phyloP scores from a whole-genome alignment of 202 grass and related monocot species.

The Saccharum hybrid region DNA sequence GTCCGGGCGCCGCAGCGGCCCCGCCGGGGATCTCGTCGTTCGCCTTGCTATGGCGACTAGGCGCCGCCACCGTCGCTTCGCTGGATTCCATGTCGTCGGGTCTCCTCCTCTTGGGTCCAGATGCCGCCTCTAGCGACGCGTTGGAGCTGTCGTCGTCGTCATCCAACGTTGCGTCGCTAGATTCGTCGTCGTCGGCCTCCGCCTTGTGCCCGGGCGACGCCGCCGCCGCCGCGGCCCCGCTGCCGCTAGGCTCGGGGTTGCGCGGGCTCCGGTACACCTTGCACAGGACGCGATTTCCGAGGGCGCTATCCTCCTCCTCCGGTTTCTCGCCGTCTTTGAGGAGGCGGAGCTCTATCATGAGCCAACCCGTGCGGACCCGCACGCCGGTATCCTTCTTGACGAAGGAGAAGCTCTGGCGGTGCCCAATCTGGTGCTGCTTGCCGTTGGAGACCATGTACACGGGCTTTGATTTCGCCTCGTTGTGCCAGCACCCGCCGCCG shows the following conservation, averaged over 20 bases:
- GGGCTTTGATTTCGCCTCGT: constrained; percentile 42
- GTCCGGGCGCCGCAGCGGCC: background rate
- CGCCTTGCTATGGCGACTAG: constrained; percentile 7
- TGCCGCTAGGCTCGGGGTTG: background rate
- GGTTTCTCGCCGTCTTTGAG: background rate
- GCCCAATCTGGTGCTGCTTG: constrained; percentile 34
- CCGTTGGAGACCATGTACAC: background rate
- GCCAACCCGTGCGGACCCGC: constrained; percentile 44
- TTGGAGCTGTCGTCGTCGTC: background rate
- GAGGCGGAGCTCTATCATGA: constrained; percentile 59
- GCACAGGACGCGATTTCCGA: constrained; percentile 41
- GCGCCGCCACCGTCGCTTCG: background rate
- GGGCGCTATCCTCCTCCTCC: background rate
- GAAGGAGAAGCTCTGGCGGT: constrained; percentile 60
- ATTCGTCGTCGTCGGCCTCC: constrained; percentile 1
- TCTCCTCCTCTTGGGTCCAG: background rate
- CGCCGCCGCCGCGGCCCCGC: background rate
- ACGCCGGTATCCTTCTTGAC: constrained; percentile 21
- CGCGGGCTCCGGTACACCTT: constrained; percentile 65
- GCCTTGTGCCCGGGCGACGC: background rate
- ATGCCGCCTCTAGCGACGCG: background rate
- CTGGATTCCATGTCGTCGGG: background rate
- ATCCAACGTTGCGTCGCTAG: background rate
- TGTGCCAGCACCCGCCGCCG: constrained; percentile 45
- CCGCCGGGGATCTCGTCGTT: constrained; percentile 1